Base-by-base conservation (phyloP, 2,329 filamentous ascomycete genomes). In the Aspergillus sojae region DNA sequence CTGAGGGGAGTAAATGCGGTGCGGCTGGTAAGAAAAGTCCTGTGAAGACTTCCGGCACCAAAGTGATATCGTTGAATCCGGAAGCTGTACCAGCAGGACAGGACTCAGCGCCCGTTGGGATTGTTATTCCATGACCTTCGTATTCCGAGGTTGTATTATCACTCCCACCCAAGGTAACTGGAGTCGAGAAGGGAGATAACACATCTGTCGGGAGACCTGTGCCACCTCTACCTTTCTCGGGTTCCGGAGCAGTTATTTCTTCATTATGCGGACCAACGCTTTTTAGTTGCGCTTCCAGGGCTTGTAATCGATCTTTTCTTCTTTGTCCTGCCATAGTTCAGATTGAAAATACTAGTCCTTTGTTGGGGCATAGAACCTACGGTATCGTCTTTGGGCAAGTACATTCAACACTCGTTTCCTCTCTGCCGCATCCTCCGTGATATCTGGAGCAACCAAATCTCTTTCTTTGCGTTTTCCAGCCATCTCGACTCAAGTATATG, bases 331-430 rank as follows among this genome's bases (percentile, higher is more conserved):
- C 45, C 11, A 21, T 1, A 9, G 26, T 12, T 61, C 19, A 65
- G 50, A 21, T 3, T 6, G 45, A 48, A 48, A 7, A 48, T 16
- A 26, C 12, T 2, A 21, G n/a, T 36, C 23, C 5, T 52, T 6
- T 16, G 50, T n/a, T 5, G 28, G 19, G 7, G 1, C 4, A 28
- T n/a, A 34, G n/a, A 28, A 66, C 64, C 23, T 63, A 73, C 75
- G 76, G 61, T 86, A 87, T 75, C 84, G 77, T 53, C 85, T 78
- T 64, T 86, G 84, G 1, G 85, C 84, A 41, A 87, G 72, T 11
- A 86, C 82, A 60, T 86, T 86, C 26, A 86, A 66, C 1, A 85
- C 77, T 12, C 84, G 77, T 70, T 86, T 87, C 26, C 85, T 77
- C 72, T 86, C 84, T 3, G 79, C 75, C 1, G 84, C 81, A 73